Evolutionary conservation across 176 grass and related monocot genomes (phyloP).

Genomic region (Carex kokanica): DNA sequence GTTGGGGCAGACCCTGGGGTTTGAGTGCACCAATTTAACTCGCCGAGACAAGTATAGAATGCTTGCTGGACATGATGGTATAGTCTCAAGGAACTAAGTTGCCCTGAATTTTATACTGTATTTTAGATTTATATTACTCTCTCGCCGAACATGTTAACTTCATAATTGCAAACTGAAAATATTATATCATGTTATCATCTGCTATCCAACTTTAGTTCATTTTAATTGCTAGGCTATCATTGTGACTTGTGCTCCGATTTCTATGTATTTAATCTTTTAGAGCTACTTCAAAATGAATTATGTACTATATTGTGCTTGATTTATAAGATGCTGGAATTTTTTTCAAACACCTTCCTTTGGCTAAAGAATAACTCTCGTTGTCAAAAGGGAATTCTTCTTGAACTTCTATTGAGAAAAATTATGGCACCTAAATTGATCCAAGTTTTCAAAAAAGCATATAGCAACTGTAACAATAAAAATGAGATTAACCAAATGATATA

Average conservation of each 20-base stretch:
- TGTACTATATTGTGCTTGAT: background rate
- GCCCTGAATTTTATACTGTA: background rate
- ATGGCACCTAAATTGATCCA: background rate
- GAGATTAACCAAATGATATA: background rate
- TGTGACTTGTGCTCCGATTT: background rate
- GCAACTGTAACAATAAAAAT: background rate
- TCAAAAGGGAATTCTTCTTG: background rate
- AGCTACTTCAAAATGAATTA: background rate
- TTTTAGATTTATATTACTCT: background rate
- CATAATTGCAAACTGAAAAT: background rate
- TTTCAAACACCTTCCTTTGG: background rate
- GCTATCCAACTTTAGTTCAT: background rate
- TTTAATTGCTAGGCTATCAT: background rate
- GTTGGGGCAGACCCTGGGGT: slow-evolving; percentile 32
- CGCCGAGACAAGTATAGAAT: slow-evolving; percentile 44
- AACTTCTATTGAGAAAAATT: background rate
- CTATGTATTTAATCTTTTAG: background rate
- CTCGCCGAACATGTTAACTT: background rate
- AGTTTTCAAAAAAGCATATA: background rate
- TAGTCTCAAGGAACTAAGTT: slow-evolving; percentile 14
- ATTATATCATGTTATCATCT: background rate
- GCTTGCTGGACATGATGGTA: slow-evolving; percentile 41
- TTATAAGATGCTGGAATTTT: background rate
- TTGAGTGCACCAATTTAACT: slow-evolving; percentile 51
- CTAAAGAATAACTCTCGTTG: background rate